These are phyloP conservation scores for Flaveria linearis DNA, from an alignment of 129 eudicot species.

Conservation along the genomic window DNA sequence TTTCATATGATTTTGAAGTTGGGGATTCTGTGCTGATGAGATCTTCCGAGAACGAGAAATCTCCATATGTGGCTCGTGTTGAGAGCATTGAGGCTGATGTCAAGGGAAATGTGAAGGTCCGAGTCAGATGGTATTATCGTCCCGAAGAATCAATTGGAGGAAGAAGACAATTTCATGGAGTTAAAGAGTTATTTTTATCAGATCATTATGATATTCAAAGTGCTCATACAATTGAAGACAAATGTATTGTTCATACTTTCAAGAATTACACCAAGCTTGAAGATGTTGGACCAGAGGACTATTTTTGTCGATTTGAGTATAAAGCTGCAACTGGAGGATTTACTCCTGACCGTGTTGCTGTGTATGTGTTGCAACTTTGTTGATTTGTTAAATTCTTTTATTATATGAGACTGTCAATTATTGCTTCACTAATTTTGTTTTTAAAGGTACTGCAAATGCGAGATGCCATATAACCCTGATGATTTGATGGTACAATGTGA, in stretches of 20 bases:
- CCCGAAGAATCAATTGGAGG: slow-evolving; percentile 77
- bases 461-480: slow-evolving; percentile 74
- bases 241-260: slow-evolving; percentile 67
- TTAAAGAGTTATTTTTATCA: slow-evolving; percentile 62
- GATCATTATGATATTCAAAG: slow-evolving; percentile 70
- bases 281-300: slow-evolving; percentile 68
- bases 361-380: slow-evolving; percentile 36
- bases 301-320: slow-evolving; percentile 69
- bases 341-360: slow-evolving; percentile 66
- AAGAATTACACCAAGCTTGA: slow-evolving; percentile 67
- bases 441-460: slow-evolving; percentile 69
- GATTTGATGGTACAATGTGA: slow-evolving; percentile 67
- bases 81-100: slow-evolving; percentile 62
- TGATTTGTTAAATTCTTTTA: background rate
- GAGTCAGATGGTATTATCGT: slow-evolving; percentile 67
- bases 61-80: slow-evolving; percentile 71
- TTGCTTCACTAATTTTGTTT: slow-evolving; percentile 10
- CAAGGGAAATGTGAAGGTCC: slow-evolving; percentile 53
- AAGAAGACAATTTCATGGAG: slow-evolving; percentile 66
- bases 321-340: slow-evolving; percentile 68
- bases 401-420: background rate
- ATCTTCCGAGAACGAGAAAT: slow-evolving; percentile 44
- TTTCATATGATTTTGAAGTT: slow-evolving; percentile 44
- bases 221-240: slow-evolving; percentile 64
- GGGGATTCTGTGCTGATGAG: slow-evolving; percentile 73